Evolutionary conservation across 73 alveolate genomes (phyloP).

Genomic region (Uronychia setigera): DNA sequence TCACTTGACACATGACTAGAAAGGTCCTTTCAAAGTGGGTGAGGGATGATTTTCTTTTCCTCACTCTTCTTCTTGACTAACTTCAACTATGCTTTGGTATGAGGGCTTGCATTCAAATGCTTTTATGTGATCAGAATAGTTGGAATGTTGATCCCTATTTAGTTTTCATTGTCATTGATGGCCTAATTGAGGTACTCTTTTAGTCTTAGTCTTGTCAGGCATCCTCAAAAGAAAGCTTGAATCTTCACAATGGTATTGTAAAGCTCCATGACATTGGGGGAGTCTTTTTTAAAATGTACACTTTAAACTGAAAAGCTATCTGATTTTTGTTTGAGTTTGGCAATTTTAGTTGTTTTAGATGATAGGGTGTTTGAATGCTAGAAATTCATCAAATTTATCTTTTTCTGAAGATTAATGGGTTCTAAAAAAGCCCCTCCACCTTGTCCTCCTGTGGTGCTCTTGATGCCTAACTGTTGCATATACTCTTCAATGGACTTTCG

Average conservation of each 20-base stretch:
- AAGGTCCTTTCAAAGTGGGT: background rate
- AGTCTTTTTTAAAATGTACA: too few relatives aligned
- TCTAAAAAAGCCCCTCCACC: too few relatives aligned
- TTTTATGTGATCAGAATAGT: background rate
- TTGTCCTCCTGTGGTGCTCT: too few relatives aligned
- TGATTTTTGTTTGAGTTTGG: too few relatives aligned
- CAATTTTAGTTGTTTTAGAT: too few relatives aligned
- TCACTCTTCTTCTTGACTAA: background rate
- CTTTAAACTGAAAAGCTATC: too few relatives aligned
- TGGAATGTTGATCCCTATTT: background rate
- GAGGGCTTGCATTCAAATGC: background rate
- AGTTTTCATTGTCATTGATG: background rate
- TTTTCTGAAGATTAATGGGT: too few relatives aligned
- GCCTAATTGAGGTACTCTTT: background rate
- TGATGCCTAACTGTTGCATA: background rate
- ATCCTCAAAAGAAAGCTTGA: background rate
- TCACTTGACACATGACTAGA: background rate
- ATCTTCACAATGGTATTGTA: background rate
- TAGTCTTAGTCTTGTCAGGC: background rate
- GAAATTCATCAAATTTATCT: too few relatives aligned
- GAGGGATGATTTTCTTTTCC: background rate
- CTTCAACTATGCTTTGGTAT: background rate
- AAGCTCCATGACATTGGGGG: too few relatives aligned
- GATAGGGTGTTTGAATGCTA: too few relatives aligned
- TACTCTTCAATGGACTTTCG: constrained; percentile 39